Evolutionary conservation across 768 basidiomycete species (phyloP).

Genomic region (Harrya chromipes): DNA sequence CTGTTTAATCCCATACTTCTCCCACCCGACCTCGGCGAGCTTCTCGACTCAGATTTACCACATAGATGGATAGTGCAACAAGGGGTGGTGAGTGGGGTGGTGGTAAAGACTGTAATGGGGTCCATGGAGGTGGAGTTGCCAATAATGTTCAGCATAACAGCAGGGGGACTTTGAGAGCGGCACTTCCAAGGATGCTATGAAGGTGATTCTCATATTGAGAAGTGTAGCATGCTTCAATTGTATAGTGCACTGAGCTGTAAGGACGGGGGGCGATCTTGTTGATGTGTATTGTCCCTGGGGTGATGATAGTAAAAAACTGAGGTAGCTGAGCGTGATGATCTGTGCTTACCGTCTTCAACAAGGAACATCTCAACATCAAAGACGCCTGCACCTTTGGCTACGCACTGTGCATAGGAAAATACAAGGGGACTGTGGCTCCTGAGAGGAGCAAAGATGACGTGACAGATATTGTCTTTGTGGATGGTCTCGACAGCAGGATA

Average conservation of each 20-base stretch:
- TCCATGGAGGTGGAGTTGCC: conserved; percentile 69
- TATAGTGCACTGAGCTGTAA: conserved; percentile 98
- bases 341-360: conserved; percentile 66
- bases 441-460: conserved; percentile 88
- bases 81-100: conserved; percentile 61
- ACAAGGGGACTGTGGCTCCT: conserved; percentile 57
- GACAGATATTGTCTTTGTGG: conserved; percentile 91
- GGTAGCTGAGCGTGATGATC: conserved; percentile 14
- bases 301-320: background rate
- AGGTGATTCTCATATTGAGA: conserved; percentile 99
- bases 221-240: conserved; percentile 94
- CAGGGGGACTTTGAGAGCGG: conserved; percentile 82
- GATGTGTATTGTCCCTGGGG: conserved; percentile 68
- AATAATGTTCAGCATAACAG: conserved; percentile 93
- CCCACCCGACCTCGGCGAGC: conserved; percentile 82
- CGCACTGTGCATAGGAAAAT: conserved; percentile 52
- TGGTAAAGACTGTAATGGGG: conserved; percentile 52
- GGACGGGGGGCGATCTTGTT: conserved; percentile 99
- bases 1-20: conserved; percentile 58
- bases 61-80: conserved; percentile 89
- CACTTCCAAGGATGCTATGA: conserved; percentile 91
- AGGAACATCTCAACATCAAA: conserved; percentile 99
- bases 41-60: conserved; percentile 87
- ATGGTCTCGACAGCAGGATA: conserved; percentile 96
- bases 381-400: conserved; percentile 93